phyloP scores from a whole-genome alignment of 495 filamentous ascomycete species.

The Jackrogersella multiformis region DNA sequence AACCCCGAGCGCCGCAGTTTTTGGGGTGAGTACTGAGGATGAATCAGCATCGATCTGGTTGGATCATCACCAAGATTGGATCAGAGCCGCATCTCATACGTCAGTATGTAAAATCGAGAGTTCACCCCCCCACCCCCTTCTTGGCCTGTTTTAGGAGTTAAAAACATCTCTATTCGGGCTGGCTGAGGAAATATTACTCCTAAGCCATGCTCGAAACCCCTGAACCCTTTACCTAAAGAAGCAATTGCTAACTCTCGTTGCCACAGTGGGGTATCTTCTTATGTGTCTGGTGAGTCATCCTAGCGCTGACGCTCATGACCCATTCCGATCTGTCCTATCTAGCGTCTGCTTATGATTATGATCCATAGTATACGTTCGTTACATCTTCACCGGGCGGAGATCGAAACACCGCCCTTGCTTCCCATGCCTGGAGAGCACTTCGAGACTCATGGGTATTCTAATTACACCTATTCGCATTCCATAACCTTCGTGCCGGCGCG shows the following conservation, averaged over 20 bases:
- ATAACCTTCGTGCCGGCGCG: conserved; percentile 1
- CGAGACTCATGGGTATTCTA: conserved; percentile 11
- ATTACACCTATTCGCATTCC: neutral
- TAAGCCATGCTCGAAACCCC: neutral
- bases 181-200: neutral
- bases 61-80: conserved; percentile 39
- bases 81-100: conserved; percentile 39
- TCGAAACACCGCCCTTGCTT: conserved; percentile 37
- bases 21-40: conserved; percentile 31
- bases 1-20: conserved; percentile 31
- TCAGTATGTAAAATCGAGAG: conserved; percentile 6
- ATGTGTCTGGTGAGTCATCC: conserved; percentile 33
- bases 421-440: conserved; percentile 35
- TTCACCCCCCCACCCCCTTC: neutral
- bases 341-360: conserved; percentile 12
- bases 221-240: no score
- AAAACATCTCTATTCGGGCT: neutral
- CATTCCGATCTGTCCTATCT: neutral
- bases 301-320: neutral
- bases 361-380: conserved; percentile 32
- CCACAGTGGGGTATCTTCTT: conserved; percentile 38
- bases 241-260: no score
- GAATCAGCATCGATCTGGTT: conserved; percentile 37
- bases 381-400: conserved; percentile 34
- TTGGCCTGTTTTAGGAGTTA: no score